Evolutionary conservation across 2,329 filamentous ascomycete species (phyloP).

Genomic region (Thermothelomyces thermophilus): DNA sequence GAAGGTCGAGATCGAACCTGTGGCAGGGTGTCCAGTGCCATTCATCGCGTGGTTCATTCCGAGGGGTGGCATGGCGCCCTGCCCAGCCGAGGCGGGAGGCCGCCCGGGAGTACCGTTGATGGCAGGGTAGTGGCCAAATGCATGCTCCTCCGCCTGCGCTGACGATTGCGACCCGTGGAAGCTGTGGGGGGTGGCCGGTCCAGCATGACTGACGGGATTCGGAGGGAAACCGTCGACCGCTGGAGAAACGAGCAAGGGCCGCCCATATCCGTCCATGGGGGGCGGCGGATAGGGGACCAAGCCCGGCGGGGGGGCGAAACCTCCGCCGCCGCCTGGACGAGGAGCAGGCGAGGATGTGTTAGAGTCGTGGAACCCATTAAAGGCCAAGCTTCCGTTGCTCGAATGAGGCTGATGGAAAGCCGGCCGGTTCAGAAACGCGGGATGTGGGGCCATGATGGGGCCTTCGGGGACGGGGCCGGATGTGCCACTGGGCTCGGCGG

Average conservation of each 20-base stretch:
- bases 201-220: constrained; percentile 37
- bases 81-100: constrained; percentile 7
- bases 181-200: constrained; percentile 52
- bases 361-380: constrained; percentile 49
- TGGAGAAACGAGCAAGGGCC: constrained; percentile 22
- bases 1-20: constrained; percentile 1
- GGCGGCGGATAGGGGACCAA: constrained; percentile 28
- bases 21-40: constrained; percentile 4
- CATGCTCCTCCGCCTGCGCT: constrained; percentile 35
- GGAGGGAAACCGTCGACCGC: constrained; percentile 34
- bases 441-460: constrained; percentile 15
- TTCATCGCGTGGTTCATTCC: constrained; percentile 13
- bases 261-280: constrained; percentile 25
- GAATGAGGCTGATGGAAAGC: constrained; percentile 46
- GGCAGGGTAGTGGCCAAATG: constrained; percentile 31
- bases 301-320: constrained; percentile 44
- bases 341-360: constrained; percentile 53
- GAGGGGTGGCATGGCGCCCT: constrained; percentile 5
- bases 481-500: constrained; percentile 5
- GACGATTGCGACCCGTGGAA: constrained; percentile 57
- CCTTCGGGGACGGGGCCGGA: constrained; percentile 10
- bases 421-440: constrained; percentile 29
- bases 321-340: constrained; percentile 34
- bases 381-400: constrained; percentile 51
- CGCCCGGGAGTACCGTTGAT: constrained; percentile 19